Percentiles rank a stretch among this genome's conserved stretches.
Evolutionary conservation across 768 basidiomycete genomes (phyloP).

Genomic region (Steccherinum ochraceum): DNA sequence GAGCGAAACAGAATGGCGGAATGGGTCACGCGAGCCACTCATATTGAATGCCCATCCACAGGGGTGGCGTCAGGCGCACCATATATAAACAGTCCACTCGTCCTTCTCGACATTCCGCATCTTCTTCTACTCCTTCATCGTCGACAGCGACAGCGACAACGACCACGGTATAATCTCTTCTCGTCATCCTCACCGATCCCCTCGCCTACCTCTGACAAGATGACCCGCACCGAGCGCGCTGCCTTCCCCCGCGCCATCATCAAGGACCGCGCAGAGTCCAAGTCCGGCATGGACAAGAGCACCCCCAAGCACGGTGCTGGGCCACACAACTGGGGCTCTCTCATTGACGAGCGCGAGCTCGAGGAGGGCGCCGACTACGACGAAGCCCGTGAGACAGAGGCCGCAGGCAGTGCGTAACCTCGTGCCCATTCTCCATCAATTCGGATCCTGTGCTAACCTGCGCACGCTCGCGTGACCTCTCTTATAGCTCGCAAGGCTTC

Average conservation of each 20-base stretch:
- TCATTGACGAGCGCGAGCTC: slow-evolving; percentile 54
- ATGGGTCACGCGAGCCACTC: neutral
- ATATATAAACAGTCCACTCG: neutral
- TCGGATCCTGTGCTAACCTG: slow-evolving; percentile 7
- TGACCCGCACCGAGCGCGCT: slow-evolving; percentile 80
- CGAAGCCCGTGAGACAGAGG: slow-evolving; percentile 41
- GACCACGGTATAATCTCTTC: too few species aligned
- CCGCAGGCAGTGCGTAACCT: slow-evolving; percentile 15
- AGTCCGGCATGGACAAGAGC: slow-evolving; percentile 66
- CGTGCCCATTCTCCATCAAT: neutral
- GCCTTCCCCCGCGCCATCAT: slow-evolving; percentile 62
- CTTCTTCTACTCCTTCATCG: neutral
- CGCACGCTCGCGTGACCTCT: neutral
- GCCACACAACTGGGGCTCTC: slow-evolving; percentile 79
- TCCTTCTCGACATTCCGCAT: neutral
- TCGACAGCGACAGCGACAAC: too few species aligned
- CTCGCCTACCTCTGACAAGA: slow-evolving; percentile 24
- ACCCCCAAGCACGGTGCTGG: slow-evolving; percentile 78
- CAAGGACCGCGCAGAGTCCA: slow-evolving; percentile 76
- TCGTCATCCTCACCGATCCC: neutral
- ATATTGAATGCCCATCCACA: too few species aligned
- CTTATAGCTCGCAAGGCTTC: neutral
- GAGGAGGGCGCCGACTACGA: slow-evolving; percentile 56
- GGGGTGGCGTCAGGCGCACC: neutral
- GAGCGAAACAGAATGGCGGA: neutral